A percentile compares a stretch with the other conserved stretches of the same genome.
phyloP scores from a whole-genome alignment of 345 rosid species.

The Fremontodendron californicum region DNA sequence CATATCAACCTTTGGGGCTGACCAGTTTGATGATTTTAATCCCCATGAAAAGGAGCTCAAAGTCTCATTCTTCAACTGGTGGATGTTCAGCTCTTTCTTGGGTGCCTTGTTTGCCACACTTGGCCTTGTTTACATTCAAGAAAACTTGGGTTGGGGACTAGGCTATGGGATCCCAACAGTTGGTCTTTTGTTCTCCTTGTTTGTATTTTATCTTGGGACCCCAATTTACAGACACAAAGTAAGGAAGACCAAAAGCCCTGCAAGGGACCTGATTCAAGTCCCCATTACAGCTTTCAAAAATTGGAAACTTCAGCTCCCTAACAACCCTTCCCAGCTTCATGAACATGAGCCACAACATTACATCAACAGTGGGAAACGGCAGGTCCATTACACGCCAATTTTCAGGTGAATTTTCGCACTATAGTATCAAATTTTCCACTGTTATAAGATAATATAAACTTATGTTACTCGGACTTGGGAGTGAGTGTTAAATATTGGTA shows the following conservation, averaged over 20 bases:
- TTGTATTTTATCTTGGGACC: conserved; percentile 73
- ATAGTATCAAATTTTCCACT: not conserved
- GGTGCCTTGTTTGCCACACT: conserved; percentile 75
- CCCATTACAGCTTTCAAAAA: conserved; percentile 54
- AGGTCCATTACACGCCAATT: conserved; percentile 54
- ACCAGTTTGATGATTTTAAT: conserved; percentile 78
- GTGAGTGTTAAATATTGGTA: too few species aligned
- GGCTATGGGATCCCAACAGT: conserved; percentile 82
- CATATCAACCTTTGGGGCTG: conserved; percentile 93
- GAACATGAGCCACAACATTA: conserved; percentile 58
- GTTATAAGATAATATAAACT: not conserved
- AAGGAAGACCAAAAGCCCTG: conserved; percentile 53
- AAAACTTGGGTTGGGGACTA: conserved; percentile 85
- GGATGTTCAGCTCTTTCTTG: conserved; percentile 86
- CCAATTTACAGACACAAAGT: conserved; percentile 78
- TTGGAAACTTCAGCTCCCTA: conserved; percentile 51
- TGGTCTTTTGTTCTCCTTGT: conserved; percentile 61
- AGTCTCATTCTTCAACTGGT: conserved; percentile 91
- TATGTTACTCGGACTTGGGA: too few species aligned
- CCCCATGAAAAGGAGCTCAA: conserved; percentile 58
- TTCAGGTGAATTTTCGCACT: conserved; percentile 45
- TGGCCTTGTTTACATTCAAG: conserved; percentile 84
- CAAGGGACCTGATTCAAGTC: conserved; percentile 54
- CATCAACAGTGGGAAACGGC: conserved; percentile 52
- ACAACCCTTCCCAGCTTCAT: conserved; percentile 45